phyloP scores from a whole-genome alignment of 208 protist genomes.

The Trypanosoma mega region DNA sequence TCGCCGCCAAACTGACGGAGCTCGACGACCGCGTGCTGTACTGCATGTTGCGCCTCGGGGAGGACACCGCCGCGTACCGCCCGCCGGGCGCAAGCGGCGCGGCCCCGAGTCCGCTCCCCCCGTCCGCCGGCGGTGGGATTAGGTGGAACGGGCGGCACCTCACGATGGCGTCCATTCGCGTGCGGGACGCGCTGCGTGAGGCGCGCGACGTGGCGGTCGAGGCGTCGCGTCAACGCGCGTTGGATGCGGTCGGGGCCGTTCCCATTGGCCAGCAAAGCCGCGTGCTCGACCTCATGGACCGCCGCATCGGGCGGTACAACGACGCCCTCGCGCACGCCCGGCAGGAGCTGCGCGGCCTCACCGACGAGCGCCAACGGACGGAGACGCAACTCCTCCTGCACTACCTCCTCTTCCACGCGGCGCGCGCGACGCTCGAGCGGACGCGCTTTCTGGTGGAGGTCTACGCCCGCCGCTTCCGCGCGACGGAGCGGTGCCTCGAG shows the following conservation, averaged over 20 bases:
- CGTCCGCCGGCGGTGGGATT: constrained; percentile 48
- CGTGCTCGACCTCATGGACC: constrained; percentile 79
- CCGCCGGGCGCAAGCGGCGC: constrained; percentile 27
- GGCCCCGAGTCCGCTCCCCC: background rate
- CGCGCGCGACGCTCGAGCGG: constrained; percentile 64
- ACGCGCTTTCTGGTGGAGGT: constrained; percentile 73
- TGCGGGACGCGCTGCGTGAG: constrained; percentile 82
- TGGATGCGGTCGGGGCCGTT: constrained; percentile 37
- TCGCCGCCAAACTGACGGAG: constrained; percentile 70
- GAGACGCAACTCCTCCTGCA: constrained; percentile 78
- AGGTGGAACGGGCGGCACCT: constrained; percentile 76
- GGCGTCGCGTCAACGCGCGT: constrained; percentile 40
- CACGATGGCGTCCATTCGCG: constrained; percentile 63
- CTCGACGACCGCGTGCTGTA: constrained; percentile 80
- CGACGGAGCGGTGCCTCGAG: constrained; percentile 62
- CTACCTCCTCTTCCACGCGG: constrained; percentile 78
- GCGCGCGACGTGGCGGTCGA: constrained; percentile 56
- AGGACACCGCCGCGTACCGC: constrained; percentile 52
- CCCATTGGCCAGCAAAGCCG: constrained; percentile 67
- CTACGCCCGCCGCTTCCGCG: constrained; percentile 63
- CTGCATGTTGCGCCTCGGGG: constrained; percentile 80
- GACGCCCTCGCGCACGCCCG: constrained; percentile 76
- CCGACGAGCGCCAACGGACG: constrained; percentile 42
- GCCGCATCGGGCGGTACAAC: constrained; percentile 79
- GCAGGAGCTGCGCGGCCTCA: constrained; percentile 58